These are phyloP conservation scores for Candida anglica DNA, from an alignment of 805 yeast genomes.

Conservation along the genomic window DNA sequence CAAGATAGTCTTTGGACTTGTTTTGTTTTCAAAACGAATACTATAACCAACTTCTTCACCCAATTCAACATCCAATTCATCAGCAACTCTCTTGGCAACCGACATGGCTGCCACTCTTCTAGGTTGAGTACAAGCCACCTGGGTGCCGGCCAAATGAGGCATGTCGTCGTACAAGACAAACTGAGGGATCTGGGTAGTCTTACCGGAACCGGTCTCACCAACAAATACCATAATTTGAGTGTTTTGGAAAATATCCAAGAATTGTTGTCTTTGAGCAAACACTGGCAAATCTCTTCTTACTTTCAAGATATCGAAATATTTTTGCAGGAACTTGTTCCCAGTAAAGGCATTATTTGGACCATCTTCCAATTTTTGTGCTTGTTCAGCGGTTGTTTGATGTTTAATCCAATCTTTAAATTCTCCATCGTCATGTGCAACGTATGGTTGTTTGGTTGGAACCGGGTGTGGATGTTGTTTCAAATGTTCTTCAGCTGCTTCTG, in stretches of 20 bases:
- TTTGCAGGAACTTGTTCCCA: constrained; percentile 54
- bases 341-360: constrained; percentile 76
- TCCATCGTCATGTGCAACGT: constrained; percentile 55
- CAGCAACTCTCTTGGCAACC: constrained; percentile 86
- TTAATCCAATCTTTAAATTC: constrained; percentile 55
- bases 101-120: constrained; percentile 61
- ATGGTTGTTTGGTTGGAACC: constrained; percentile 24
- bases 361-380: constrained; percentile 56
- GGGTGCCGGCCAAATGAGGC: constrained; percentile 40
- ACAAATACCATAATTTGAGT: constrained; percentile 88
- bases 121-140: constrained; percentile 58
- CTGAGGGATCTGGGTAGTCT: constrained; percentile 65
- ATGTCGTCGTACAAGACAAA: constrained; percentile 70
- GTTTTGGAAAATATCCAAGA: constrained; percentile 74
- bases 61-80: constrained; percentile 73
- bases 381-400: constrained; percentile 62
- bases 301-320: constrained; percentile 74
- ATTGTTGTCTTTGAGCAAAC: constrained; percentile 88
- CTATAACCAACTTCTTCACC: constrained; percentile 89
- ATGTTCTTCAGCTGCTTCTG: constrained; percentile 62
- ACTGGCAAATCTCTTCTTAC: constrained; percentile 87
- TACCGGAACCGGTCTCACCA: constrained; percentile 86
- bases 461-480: constrained; percentile 47
- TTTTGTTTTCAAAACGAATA: constrained; percentile 81
- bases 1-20: constrained; percentile 61